These are phyloP conservation scores for Drechslerella stenobrocha DNA, from an alignment of 2,329 filamentous ascomycete species.

Conservation along the genomic window DNA sequence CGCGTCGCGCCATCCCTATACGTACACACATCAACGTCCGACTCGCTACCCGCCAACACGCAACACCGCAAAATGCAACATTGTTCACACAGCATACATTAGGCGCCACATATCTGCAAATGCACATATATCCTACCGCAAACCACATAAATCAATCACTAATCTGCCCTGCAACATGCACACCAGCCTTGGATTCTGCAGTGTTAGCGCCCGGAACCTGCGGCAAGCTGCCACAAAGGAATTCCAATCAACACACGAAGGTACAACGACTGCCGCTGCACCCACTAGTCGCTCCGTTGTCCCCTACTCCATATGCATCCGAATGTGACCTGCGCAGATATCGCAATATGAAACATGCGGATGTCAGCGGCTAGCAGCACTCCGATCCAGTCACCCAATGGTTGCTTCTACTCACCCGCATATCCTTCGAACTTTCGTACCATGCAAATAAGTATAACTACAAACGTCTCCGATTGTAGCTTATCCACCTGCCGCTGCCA, in stretches of 20 bases:
- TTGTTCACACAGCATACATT: neutral
- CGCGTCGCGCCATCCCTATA: neutral
- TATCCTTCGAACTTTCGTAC: neutral
- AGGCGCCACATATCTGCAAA: neutral
- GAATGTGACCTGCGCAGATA: neutral
- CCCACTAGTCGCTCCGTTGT: neutral
- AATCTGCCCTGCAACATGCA: too few species aligned
- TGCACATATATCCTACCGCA: neutral
- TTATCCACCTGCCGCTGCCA: too few species aligned
- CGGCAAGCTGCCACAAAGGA: too few species aligned
- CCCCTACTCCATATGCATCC: neutral
- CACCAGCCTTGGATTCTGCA: too few species aligned
- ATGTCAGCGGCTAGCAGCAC: neutral
- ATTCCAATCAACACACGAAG: too few species aligned
- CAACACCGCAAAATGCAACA: neutral
- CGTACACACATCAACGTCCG: too few species aligned
- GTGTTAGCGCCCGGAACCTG: too few species aligned
- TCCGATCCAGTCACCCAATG: neutral
- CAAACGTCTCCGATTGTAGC: too few species aligned
- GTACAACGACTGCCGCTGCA: too few species aligned
- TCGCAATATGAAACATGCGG: slow-evolving; percentile 8
- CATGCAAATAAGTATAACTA: too few species aligned
- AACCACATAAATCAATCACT: neutral
- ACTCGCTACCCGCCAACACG: neutral
- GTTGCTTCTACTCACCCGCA: neutral